Evolutionary conservation across 225 moss, liverwort and hornwort genomes (phyloP).

Genomic region (Climacium dendroides): DNA sequence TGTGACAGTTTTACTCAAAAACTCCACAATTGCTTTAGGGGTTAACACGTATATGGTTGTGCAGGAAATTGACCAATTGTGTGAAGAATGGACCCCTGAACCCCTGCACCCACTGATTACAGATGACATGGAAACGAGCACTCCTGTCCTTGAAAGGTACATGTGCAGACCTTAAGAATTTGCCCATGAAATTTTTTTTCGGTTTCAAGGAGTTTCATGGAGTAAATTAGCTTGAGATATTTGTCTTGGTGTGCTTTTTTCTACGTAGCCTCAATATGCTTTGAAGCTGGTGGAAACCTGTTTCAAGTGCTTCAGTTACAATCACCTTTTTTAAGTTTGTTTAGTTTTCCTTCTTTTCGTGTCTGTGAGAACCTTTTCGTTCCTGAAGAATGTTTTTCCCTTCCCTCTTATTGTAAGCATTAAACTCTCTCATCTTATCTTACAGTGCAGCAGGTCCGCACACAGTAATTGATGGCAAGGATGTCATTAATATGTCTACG

Average conservation of each 20-base stretch:
- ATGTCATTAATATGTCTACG: constrained; percentile 78
- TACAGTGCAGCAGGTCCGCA: constrained; percentile 93
- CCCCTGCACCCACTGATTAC: constrained; percentile 66
- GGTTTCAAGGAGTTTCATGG: background rate
- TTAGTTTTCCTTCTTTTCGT: background rate
- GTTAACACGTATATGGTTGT: background rate
- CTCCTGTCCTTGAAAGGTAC: constrained; percentile 79
- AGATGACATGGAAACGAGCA: constrained; percentile 40
- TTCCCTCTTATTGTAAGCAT: background rate
- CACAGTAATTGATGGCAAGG: constrained; percentile 68
- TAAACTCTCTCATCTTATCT: background rate
- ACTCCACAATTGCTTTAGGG: background rate
- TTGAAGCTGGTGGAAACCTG: background rate
- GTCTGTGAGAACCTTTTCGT: background rate
- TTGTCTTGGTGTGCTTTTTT: background rate
- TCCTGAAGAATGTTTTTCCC: background rate
- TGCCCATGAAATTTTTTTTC: background rate
- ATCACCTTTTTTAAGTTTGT: background rate
- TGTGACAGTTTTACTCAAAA: background rate
- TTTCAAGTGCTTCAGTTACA: background rate
- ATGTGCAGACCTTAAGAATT: background rate
- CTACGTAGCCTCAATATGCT: background rate
- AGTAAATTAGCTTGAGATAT: background rate
- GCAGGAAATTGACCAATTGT: constrained; percentile 89
- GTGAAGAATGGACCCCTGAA: constrained; percentile 97